Conservation (phyloP, 345 rosid species). For the Camelina laxa region DNA sequence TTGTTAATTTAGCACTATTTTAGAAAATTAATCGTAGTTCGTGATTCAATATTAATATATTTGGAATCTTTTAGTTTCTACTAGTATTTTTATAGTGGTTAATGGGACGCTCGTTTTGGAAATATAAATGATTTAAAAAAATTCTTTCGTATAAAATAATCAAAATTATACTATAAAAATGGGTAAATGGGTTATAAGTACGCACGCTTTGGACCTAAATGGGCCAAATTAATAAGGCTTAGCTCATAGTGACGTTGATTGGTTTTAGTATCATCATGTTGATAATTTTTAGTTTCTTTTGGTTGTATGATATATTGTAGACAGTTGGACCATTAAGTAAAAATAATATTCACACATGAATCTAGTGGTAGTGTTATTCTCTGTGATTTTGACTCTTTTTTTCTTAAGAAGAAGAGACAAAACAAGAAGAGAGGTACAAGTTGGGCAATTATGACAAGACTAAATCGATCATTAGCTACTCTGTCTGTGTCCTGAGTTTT, state of each 20-base stretch:
- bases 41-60: no score
- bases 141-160: no score
- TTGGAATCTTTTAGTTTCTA: no score
- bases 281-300: no score
- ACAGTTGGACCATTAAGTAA: not conserved
- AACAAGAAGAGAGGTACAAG: conserved; percentile 10
- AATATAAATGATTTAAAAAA: not conserved
- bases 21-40: not conserved
- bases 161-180: not conserved
- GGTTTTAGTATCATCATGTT: no score
- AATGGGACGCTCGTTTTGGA: conserved; percentile 12
- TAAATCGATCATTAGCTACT: not conserved
- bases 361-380: not conserved
- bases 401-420: no score
- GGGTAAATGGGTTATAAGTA: not conserved
- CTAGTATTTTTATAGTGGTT: not conserved
- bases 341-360: not conserved
- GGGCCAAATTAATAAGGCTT: not conserved
- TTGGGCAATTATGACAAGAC: not conserved
- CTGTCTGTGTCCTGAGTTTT: not conserved
- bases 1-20: not conserved
- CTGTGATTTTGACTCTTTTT: not conserved
- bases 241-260: no score
- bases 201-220: not conserved
- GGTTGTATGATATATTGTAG: no score